These are phyloP conservation scores for Tricladium varicosporioides DNA, from an alignment of 2,329 filamentous ascomycete genomes.

Conservation along the genomic window DNA sequence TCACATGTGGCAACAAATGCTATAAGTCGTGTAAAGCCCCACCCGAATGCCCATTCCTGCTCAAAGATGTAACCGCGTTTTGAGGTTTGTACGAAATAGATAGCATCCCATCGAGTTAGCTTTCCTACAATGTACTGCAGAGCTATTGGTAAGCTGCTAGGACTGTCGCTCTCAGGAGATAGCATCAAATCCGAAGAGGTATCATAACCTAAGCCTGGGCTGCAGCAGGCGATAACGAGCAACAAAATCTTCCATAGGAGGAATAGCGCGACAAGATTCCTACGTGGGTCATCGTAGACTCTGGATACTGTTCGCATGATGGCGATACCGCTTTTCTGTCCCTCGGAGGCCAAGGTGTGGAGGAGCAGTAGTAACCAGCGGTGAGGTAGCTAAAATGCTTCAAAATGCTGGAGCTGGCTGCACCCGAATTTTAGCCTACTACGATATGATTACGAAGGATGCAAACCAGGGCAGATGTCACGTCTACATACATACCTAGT, in stretches of 20 bases:
- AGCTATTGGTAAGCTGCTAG: constrained; percentile 17
- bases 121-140: constrained; percentile 36
- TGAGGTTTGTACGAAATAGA: constrained; percentile 69
- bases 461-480: too few relatives aligned
- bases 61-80: constrained; percentile 68
- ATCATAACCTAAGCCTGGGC: constrained; percentile 66
- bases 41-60: constrained; percentile 84
- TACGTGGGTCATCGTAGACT: constrained; percentile 21
- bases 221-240: constrained; percentile 56
- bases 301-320: constrained; percentile 17
- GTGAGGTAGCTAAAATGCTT: neutral
- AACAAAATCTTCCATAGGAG: constrained; percentile 65
- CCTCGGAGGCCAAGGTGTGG: neutral
- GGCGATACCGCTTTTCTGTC: neutral
- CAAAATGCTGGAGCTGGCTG: too few relatives aligned
- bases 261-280: constrained; percentile 43
- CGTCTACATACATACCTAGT: too few relatives aligned
- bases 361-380: neutral
- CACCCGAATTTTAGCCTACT: too few relatives aligned
- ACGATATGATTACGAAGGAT: too few relatives aligned
- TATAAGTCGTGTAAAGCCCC: constrained; percentile 46
- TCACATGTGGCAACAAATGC: constrained; percentile 28
- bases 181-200: constrained; percentile 65
- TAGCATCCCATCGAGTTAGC: constrained; percentile 75
- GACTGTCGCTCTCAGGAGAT: constrained; percentile 27